phyloP scores from a whole-genome alignment of 345 rosid species.

The Eucalyptus regnans region DNA sequence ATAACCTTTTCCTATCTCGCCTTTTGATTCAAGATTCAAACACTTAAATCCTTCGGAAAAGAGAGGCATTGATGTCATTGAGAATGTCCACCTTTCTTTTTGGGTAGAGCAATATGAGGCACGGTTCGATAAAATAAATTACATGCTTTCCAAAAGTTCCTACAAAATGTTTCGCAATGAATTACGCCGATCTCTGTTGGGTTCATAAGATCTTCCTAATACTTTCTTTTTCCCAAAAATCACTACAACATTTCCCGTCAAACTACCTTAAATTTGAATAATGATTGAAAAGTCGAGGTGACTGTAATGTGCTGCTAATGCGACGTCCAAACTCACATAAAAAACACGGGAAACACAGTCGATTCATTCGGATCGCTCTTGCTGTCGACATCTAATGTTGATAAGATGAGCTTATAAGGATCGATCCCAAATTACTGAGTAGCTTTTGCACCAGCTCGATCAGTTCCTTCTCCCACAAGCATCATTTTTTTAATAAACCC shows the following conservation, averaged over 20 bases:
- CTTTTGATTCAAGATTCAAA: background rate
- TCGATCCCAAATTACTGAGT: accelerated
- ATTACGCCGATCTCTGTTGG: accelerated
- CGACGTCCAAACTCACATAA: background rate
- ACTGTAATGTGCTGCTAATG: background rate
- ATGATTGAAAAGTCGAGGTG: background rate
- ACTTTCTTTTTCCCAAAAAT: background rate
- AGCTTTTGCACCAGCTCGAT: background rate
- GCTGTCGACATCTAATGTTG: background rate
- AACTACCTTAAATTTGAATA: background rate
- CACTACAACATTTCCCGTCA: background rate
- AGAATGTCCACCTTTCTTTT: background rate
- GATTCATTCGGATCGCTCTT: accelerated
- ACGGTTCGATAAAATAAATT: too few relatives aligned
- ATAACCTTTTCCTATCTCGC: background rate
- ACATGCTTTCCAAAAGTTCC: background rate
- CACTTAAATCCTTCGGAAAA: background rate
- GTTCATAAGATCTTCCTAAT: background rate
- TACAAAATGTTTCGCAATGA: background rate
- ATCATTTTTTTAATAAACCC: background rate
- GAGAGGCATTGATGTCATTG: background rate
- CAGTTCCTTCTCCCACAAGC: background rate
- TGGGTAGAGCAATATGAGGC: background rate
- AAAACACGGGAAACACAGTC: accelerated
- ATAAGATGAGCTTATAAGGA: background rate